Evolutionary conservation across 495 filamentous ascomycete species (phyloP).

Genomic region (Penicillium canariense): DNA sequence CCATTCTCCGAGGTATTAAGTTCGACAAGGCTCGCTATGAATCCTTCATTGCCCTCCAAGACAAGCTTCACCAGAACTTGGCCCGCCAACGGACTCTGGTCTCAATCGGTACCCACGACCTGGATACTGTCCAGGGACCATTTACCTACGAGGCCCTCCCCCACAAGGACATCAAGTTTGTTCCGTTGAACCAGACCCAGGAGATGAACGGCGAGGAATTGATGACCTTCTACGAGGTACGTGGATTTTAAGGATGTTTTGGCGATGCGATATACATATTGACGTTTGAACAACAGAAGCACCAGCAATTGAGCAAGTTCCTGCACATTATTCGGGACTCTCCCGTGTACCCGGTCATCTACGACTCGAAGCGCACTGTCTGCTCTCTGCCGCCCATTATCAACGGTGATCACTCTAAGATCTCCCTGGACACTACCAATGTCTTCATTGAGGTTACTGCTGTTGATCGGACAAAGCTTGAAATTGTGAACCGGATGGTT

Average conservation of each 20-base stretch:
- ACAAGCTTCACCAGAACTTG: constrained; percentile 96
- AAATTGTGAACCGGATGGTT: constrained; percentile 91
- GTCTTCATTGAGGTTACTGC: constrained; percentile 97
- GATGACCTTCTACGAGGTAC: constrained; percentile 89
- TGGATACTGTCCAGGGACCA: constrained; percentile 89
- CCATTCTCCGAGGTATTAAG: constrained; percentile 83
- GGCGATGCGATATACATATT: background rate
- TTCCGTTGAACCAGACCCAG: constrained; percentile 85
- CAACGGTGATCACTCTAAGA: constrained; percentile 95
- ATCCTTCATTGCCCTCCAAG: constrained; percentile 96
- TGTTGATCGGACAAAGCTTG: constrained; percentile 94
- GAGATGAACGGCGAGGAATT: constrained; percentile 83
- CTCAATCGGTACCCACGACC: constrained; percentile 93
- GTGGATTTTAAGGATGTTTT: background rate
- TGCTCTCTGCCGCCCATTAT: constrained; percentile 97
- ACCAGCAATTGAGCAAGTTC: constrained; percentile 76
- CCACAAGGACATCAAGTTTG: constrained; percentile 89
- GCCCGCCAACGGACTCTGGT: constrained; percentile 90
- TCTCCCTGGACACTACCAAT: constrained; percentile 82
- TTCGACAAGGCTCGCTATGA: constrained; percentile 90
- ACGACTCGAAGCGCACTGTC: constrained; percentile 80
- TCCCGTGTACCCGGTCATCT: constrained; percentile 94
- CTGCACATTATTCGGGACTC: constrained; percentile 92
- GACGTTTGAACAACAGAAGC: constrained; percentile 52
- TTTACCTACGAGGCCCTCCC: constrained; percentile 94